Evolutionary conservation across 2,329 filamentous ascomycete genomes (phyloP).

Genomic region (Dendrostoma leiphaemia): DNA sequence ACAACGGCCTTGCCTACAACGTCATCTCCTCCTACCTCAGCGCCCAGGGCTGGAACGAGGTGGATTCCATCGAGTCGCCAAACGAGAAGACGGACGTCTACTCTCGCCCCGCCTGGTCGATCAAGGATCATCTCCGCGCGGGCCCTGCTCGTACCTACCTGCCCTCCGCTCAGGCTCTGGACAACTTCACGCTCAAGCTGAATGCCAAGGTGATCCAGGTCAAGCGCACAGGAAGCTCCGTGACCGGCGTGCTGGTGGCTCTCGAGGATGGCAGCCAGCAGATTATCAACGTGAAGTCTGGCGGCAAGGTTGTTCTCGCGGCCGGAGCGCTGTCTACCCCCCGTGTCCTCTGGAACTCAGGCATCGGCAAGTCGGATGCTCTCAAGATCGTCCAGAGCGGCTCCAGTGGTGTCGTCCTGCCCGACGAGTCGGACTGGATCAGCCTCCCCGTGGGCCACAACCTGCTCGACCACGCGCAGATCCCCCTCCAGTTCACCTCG

Average conservation of each 20-base stretch:
- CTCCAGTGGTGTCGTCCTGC: conserved; percentile 15
- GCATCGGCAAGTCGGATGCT: conserved; percentile 22
- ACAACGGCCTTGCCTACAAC: conserved; percentile 16
- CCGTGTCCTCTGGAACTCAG: conserved; percentile 20
- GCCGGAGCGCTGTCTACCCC: conserved; percentile 23
- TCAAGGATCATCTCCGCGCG: conserved; percentile 18
- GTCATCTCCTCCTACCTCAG: conserved; percentile 18
- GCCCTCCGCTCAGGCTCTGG: conserved; percentile 21
- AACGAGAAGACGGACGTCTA: conserved; percentile 20
- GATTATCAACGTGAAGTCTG: conserved; percentile 22
- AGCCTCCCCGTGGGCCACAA: conserved; percentile 13
- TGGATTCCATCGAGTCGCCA: conserved; percentile 20
- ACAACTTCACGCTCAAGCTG: conserved; percentile 25
- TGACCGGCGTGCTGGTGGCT: conserved; percentile 24
- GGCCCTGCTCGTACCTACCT: conserved; percentile 24
- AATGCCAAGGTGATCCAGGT: conserved; percentile 24
- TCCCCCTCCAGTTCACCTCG: conserved; percentile 21
- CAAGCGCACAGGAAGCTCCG: conserved; percentile 20
- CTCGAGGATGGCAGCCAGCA: conserved; percentile 18
- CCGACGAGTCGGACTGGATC: conserved; percentile 15
- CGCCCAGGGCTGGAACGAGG: conserved; percentile 18
- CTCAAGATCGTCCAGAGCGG: conserved; percentile 21
- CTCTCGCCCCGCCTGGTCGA: conserved; percentile 19
- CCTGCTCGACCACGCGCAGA: conserved; percentile 17
- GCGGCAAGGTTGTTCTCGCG: conserved; percentile 24